phyloP scores from a whole-genome alignment of 2,329 filamentous ascomycete genomes.

The Fusarium keratoplasticum region DNA sequence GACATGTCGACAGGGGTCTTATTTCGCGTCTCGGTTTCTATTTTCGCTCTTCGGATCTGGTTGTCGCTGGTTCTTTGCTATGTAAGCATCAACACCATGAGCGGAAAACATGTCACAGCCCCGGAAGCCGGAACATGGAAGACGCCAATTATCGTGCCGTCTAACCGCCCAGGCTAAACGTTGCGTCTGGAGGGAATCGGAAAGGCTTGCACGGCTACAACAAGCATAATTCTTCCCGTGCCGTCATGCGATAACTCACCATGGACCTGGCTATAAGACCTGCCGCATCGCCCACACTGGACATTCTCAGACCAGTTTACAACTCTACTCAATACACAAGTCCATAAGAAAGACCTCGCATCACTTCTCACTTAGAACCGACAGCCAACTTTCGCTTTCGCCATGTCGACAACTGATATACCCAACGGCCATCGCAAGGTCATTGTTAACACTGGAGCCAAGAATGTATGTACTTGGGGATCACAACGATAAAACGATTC shows the following conservation, averaged over 20 bases:
- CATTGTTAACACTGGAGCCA: constrained; percentile 36
- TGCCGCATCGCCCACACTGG: neutral
- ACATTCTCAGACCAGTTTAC: neutral
- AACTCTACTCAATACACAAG: neutral
- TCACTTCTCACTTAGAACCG: neutral
- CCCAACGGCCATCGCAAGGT: constrained; percentile 9
- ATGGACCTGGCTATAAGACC: neutral
- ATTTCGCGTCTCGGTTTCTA: neutral
- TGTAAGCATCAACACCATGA: neutral
- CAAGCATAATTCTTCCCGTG: neutral
- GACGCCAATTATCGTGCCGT: neutral
- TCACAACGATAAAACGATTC: neutral
- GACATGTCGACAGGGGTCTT: neutral
- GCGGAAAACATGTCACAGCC: neutral
- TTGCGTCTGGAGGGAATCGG: neutral
- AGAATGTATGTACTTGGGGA: constrained; percentile 20
- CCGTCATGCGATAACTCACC: neutral
- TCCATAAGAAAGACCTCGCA: neutral
- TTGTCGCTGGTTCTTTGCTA: neutral
- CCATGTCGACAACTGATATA: constrained; percentile 14
- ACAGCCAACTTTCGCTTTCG: neutral
- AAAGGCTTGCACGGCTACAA: neutral
- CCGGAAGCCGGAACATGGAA: neutral
- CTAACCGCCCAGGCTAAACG: neutral
- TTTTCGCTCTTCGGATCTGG: neutral